A percentile compares a stretch with the other conserved stretches of the same genome.
phyloP scores from a whole-genome alignment of 2,329 filamentous ascomycete genomes.

The Ceratocystis cubensis region DNA sequence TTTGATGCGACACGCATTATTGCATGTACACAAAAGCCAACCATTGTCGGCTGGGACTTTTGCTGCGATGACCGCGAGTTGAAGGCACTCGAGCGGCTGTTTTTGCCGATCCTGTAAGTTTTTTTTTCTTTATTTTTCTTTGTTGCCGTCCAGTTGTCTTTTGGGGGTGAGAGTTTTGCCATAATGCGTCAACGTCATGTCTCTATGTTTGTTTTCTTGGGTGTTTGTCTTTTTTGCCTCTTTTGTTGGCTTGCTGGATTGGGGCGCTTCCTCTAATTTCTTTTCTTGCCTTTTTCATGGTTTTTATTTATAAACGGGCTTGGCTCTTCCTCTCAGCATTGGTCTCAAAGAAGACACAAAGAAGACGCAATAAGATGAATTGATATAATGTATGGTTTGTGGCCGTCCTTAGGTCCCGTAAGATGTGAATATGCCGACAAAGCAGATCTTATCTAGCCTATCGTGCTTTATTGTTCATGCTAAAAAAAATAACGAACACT shows the following conservation, averaged over 20 bases:
- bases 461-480: background rate
- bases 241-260: background rate
- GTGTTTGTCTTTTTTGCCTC: background rate
- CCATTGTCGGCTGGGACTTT: conserved; percentile 97
- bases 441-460: background rate
- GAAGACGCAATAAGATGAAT: background rate
- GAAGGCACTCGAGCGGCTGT: conserved; percentile 65
- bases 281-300: background rate
- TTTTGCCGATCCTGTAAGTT: conserved; percentile 46
- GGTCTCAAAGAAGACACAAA: background rate
- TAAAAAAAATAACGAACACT: background rate
- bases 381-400: background rate
- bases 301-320: background rate
- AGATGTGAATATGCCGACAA: background rate
- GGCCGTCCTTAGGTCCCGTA: background rate
- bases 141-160: background rate
- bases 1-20: conserved; percentile 90
- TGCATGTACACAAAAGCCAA: conserved; percentile 81
- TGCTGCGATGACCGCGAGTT: conserved; percentile 74
- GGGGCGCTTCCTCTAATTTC: background rate
- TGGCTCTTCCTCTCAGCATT: background rate
- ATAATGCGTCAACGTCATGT: background rate
- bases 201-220: background rate
- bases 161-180: background rate
- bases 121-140: conserved; percentile 1